phyloP scores from a whole-genome alignment of 768 basidiomycete genomes.

The Cystofilobasidium macerans region DNA sequence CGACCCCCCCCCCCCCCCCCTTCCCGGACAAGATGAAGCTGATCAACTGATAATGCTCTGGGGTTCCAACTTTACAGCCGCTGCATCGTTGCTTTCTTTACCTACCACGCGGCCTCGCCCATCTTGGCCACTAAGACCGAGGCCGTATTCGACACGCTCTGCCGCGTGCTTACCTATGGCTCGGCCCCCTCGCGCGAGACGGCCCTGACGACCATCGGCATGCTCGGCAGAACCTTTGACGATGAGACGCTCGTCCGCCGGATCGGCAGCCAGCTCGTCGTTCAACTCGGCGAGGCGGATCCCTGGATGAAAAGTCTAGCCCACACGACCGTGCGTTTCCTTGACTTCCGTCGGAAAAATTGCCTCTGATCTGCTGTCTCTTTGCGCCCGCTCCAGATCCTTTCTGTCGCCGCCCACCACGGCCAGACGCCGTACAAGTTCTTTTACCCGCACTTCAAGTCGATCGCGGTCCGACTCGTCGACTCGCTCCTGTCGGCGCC shows the following conservation, averaged over 20 bases:
- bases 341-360: not conserved
- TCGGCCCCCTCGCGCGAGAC: conserved; percentile 21
- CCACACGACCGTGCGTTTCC: conserved; percentile 50
- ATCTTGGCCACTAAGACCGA: not conserved
- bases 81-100: conserved; percentile 22
- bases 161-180: not conserved
- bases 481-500: conserved; percentile 13
- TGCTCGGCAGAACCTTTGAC: conserved; percentile 41
- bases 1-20: not conserved
- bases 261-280: conserved; percentile 52
- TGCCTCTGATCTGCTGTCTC: not conserved
- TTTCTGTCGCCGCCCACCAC: conserved; percentile 49
- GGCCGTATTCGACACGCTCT: not conserved
- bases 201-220: conserved; percentile 13
- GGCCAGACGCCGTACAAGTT: conserved; percentile 57
- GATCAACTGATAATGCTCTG: too few species aligned
- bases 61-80: conserved; percentile 23
- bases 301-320: conserved; percentile 59
- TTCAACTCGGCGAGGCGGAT: conserved; percentile 57
- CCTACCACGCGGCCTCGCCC: not conserved
- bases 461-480: conserved; percentile 54
- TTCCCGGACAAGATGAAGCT: too few species aligned
- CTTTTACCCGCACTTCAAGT: conserved; percentile 56
- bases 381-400: conserved; percentile 43
- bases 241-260: conserved; percentile 49